These are phyloP conservation scores for Russula olivacea DNA, from an alignment of 768 basidiomycete genomes.

Conservation along the genomic window DNA sequence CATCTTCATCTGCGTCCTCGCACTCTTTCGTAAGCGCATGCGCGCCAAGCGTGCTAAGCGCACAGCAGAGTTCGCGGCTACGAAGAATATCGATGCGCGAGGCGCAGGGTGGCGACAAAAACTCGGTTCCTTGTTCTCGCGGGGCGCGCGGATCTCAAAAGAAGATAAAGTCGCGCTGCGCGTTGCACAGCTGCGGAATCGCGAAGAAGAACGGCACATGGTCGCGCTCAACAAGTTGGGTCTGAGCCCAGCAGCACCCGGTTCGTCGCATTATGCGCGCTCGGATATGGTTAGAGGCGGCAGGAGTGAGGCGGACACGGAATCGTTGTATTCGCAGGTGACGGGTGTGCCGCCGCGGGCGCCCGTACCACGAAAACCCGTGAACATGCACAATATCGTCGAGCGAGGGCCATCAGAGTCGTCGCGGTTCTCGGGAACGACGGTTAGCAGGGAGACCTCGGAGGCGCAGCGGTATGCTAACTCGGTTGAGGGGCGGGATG, in stretches of 20 bases:
- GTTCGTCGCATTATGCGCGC: constrained; percentile 11
- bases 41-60: constrained; percentile 61
- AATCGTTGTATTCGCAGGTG: constrained; percentile 61
- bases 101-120: constrained; percentile 48
- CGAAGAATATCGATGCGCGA: constrained; percentile 47
- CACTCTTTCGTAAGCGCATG: constrained; percentile 64
- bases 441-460: constrained; percentile 40
- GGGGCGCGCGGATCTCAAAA: constrained; percentile 25
- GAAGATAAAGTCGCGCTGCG: constrained; percentile 25
- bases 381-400: constrained; percentile 35
- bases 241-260: neutral
- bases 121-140: constrained; percentile 51
- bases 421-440: too few relatives aligned
- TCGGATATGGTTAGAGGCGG: neutral
- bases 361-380: constrained; percentile 71
- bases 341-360: constrained; percentile 56
- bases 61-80: constrained; percentile 58
- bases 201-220: constrained; percentile 47
- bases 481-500: constrained; percentile 34
- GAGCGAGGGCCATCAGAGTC: too few relatives aligned
- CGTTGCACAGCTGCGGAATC: constrained; percentile 42
- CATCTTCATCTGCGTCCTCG: constrained; percentile 61
- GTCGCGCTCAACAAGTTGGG: constrained; percentile 32
- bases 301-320: constrained; percentile 33
- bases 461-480: constrained; percentile 58